phyloP scores from a whole-genome alignment of 192 early-diverging fungal species.

The Entrophospora sp. region DNA sequence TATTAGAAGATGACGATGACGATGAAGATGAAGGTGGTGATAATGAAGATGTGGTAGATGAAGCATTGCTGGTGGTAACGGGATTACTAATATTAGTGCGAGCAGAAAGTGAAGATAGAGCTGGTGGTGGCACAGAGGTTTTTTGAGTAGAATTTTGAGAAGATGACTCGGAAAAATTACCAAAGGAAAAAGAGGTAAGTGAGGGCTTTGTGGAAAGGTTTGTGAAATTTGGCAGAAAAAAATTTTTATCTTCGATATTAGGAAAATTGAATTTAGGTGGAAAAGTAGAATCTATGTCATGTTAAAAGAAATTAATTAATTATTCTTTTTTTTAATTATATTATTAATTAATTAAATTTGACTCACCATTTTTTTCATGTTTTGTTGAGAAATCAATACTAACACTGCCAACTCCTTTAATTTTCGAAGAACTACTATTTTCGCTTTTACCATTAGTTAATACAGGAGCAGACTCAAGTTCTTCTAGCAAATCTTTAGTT shows the following conservation, averaged over 20 bases:
- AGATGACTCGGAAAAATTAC: background rate
- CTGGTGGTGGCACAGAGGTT: background rate
- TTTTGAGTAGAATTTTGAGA: constrained; percentile 13
- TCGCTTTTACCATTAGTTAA: constrained; percentile 1
- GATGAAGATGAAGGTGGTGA: constrained; percentile 3
- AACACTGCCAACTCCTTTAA: constrained; percentile 9
- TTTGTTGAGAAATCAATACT: no score
- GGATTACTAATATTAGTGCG: no score
- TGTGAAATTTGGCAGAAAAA: constrained; percentile 20
- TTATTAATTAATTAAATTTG: constrained; percentile 8
- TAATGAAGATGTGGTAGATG: background rate
- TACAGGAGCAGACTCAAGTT: background rate
- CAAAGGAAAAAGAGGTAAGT: constrained; percentile 1
- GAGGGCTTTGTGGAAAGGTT: background rate
- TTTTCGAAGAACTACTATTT: constrained; percentile 2
- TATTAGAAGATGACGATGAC: background rate
- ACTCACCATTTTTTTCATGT: constrained; percentile 19
- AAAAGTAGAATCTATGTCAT: constrained; percentile 15
- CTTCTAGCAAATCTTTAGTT: constrained; percentile 6
- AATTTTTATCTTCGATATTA: constrained; percentile 22
- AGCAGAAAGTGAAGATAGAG: no score
- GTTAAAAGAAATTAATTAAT: constrained; percentile 13
- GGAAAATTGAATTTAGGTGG: constrained; percentile 21
- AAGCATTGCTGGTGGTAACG: background rate
- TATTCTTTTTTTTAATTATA: constrained; percentile 10